phyloP scores from a whole-genome alignment of 108 stramenopile species.

The Nitzschia palea region DNA sequence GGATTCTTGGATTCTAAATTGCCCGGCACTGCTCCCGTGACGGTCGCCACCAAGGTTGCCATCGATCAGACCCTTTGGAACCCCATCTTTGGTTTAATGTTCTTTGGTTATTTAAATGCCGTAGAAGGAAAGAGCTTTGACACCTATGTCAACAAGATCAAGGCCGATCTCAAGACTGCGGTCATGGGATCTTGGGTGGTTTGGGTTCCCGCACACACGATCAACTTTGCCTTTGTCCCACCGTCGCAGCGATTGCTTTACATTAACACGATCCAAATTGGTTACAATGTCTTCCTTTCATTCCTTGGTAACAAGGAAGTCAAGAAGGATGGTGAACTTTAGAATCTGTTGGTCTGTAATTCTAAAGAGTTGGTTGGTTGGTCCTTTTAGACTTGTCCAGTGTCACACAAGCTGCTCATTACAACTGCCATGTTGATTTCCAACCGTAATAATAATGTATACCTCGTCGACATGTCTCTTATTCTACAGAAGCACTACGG shows the following conservation, averaged over 20 bases:
- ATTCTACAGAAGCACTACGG: too few species aligned
- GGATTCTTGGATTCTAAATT: constrained; percentile 90
- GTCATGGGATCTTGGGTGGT: constrained; percentile 85
- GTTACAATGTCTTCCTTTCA: constrained; percentile 93
- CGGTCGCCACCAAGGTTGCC: constrained; percentile 91
- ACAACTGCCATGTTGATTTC: too few species aligned
- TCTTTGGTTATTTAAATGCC: constrained; percentile 93
- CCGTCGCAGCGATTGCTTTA: constrained; percentile 90
- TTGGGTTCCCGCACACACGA: constrained; percentile 69
- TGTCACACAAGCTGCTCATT: too few species aligned
- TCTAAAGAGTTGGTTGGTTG: too few species aligned
- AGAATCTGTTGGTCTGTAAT: too few species aligned
- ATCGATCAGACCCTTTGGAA: constrained; percentile 96
- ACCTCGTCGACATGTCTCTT: too few species aligned
- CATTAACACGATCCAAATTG: constrained; percentile 96
- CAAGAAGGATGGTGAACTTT: constrained; percentile 23
- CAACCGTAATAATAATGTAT: too few species aligned
- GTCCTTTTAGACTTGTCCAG: too few species aligned
- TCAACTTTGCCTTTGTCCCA: constrained; percentile 95
- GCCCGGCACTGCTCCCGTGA: constrained; percentile 87
- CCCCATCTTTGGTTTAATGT: constrained; percentile 94
- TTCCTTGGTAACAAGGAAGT: constrained; percentile 91
- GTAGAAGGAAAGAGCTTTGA: constrained; percentile 83
- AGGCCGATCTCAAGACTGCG: constrained; percentile 91
- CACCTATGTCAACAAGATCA: constrained; percentile 84